Conservation (phyloP, 2,329 filamentous ascomycete species). For the Aaosphaeria arxii region DNA sequence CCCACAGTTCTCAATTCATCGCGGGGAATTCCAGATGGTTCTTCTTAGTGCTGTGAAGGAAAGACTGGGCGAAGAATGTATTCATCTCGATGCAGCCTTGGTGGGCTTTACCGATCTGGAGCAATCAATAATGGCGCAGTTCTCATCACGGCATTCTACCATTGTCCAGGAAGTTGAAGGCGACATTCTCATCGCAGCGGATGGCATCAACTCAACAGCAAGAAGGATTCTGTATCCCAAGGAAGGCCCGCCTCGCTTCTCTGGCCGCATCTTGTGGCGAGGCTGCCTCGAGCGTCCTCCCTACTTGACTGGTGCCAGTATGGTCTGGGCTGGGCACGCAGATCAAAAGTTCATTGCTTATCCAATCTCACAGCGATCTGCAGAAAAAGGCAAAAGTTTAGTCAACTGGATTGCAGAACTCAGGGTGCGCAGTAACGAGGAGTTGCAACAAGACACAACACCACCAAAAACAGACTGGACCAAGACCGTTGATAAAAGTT, state of each 20-base stretch:
- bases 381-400: slow-evolving; percentile 35
- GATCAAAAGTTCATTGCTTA: slow-evolving; percentile 50
- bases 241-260: slow-evolving; percentile 46
- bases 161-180: slow-evolving; percentile 30
- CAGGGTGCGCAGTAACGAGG: slow-evolving; percentile 40
- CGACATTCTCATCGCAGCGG: slow-evolving; percentile 41
- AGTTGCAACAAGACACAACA: slow-evolving; percentile 37
- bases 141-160: background rate
- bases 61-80: slow-evolving; percentile 36
- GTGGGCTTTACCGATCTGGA: background rate
- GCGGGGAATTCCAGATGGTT: slow-evolving; percentile 46
- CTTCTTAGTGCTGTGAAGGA: slow-evolving; percentile 42
- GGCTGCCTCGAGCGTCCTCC: slow-evolving; percentile 41
- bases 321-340: slow-evolving; percentile 48
- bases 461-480: slow-evolving; percentile 47
- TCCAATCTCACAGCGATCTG: slow-evolving; percentile 40
- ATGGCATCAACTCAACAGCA: slow-evolving; percentile 47
- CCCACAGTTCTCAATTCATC: slow-evolving; percentile 46
- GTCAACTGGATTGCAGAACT: slow-evolving; percentile 50
- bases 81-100: slow-evolving; percentile 17
- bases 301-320: slow-evolving; percentile 43
- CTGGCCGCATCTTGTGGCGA: slow-evolving; percentile 47
- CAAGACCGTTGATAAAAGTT: slow-evolving; percentile 31
- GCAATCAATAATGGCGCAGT: background rate
- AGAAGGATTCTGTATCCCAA: slow-evolving; percentile 41